A percentile compares a stretch with the other conserved stretches of the same genome.
Conservation (phyloP, 176 grass and related monocot species). For the Zoysia japonica region DNA sequence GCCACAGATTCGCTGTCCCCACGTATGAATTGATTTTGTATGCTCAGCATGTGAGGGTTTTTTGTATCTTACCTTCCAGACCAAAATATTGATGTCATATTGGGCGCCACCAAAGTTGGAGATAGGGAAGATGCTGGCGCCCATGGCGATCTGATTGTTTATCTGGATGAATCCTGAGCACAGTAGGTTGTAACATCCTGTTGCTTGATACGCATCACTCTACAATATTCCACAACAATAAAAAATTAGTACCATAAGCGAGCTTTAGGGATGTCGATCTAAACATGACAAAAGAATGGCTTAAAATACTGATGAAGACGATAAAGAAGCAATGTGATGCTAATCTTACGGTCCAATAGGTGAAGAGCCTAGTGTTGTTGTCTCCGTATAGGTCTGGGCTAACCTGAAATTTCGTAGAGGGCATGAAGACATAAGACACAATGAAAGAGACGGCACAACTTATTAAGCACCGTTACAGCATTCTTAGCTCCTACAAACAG, state of each 20-base stretch:
- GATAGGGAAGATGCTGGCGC: slow-evolving; percentile 82
- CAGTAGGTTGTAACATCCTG: slow-evolving; percentile 91
- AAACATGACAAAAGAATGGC: slow-evolving; percentile 32
- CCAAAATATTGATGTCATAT: slow-evolving; percentile 84
- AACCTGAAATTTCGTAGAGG: slow-evolving; percentile 58
- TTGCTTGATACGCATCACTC: slow-evolving; percentile 93
- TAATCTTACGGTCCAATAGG: slow-evolving; percentile 87
- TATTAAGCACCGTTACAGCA: slow-evolving; percentile 13
- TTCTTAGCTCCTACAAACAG: slow-evolving; percentile 37
- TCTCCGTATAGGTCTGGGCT: slow-evolving; percentile 88
- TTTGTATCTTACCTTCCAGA: slow-evolving; percentile 91
- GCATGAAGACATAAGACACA: slow-evolving; percentile 28
- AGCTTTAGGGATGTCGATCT: slow-evolving; percentile 29
- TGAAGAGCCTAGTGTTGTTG: slow-evolving; percentile 87
- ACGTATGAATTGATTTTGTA: slow-evolving; percentile 30
- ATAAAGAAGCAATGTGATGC: slow-evolving; percentile 34
- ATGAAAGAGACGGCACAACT: background rate
- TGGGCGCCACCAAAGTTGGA: slow-evolving; percentile 75
- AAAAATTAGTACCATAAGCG: slow-evolving; percentile 24
- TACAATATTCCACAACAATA: slow-evolving; percentile 50
- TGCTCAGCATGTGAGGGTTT: slow-evolving; percentile 48
- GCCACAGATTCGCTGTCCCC: slow-evolving; percentile 52
- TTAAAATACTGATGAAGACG: slow-evolving; percentile 10
- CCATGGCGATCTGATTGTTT: slow-evolving; percentile 90
- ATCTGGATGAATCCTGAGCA: slow-evolving; percentile 91